phyloP scores from a whole-genome alignment of 805 yeast genomes.

The Yamadazyma paraphyllophila region DNA sequence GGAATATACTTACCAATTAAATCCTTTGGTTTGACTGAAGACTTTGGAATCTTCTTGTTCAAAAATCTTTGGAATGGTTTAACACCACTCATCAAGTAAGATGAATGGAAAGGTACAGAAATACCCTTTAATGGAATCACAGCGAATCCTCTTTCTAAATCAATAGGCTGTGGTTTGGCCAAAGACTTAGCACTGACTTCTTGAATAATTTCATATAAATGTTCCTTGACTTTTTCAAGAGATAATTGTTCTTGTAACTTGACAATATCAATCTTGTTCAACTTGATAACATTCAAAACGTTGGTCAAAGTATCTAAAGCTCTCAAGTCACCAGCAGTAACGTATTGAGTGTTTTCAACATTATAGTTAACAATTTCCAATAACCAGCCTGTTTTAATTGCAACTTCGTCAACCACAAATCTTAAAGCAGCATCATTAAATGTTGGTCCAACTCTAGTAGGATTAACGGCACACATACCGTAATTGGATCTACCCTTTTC shows the following conservation, averaged over 20 bases:
- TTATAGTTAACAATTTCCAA: conserved; percentile 97
- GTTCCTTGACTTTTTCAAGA: conserved; percentile 84
- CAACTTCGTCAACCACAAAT: conserved; percentile 88
- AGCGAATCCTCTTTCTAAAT: conserved; percentile 96
- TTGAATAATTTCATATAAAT: conserved; percentile 79
- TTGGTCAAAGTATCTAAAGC: conserved; percentile 91
- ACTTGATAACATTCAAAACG: conserved; percentile 87
- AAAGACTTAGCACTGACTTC: conserved; percentile 79
- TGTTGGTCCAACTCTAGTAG: conserved; percentile 84
- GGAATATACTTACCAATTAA: conserved; percentile 96
- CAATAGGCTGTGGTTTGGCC: conserved; percentile 95
- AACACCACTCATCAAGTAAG: conserved; percentile 97
- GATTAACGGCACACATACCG: conserved; percentile 99
- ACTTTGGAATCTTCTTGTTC: conserved; percentile 91
- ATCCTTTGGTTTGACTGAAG: conserved; percentile 92
- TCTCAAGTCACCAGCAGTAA: conserved; percentile 97
- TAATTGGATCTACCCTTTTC: conserved; percentile 92
- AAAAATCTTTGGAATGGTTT: conserved; percentile 98
- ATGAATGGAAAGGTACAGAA: conserved; percentile 99
- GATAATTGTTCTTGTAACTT: conserved; percentile 80
- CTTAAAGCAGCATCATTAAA: conserved; percentile 92
- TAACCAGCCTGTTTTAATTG: conserved; percentile 84
- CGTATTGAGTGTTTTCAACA: conserved; percentile 97
- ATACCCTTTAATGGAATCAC: conserved; percentile 98
- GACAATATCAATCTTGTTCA: conserved; percentile 91